Evolutionary conservation across 768 basidiomycete genomes (phyloP), one percentile per base, ranked within the genome.

Genomic region (Agrocybe praecox): DNA sequence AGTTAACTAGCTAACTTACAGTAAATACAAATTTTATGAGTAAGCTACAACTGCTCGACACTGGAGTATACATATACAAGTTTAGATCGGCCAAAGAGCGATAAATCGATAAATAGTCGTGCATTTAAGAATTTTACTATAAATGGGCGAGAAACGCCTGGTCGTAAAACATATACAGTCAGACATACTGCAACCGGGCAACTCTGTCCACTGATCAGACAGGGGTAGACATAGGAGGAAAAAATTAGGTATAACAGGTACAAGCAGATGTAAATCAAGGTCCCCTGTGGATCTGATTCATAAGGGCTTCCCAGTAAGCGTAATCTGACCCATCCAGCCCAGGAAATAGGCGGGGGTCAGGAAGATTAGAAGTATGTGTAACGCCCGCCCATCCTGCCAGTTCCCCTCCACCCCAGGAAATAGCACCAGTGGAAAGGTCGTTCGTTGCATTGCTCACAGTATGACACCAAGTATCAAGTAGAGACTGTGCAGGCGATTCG

Each of bases 381-480:
- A 73, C 72, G 22, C 79, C 83, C 9, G 79, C 74, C 86, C 87
- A 87, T 2, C 83, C 84, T 19, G 83, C 71, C 42, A 84, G 78
- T 62, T 89, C 87, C 47, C 78, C 74, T 14, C 81, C 80, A 19
- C 81, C 80, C 88, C 88, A 89, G 8, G 85, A 80, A 59, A 85
- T 76, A 49, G 75, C 77, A 24, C 78, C 77, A 19, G 76, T 74
- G 2, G 78, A 68, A 19, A 78, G 74, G 61, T 88, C 86, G 2
- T 84, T 62, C 2, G 81, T 79, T 11, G 85, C 80, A 56, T 86
- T 88, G 65, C 84, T 89, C 61, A 92, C 83, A n/a, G 87, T 85
- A 59, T 87, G 88, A 65, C 85, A 89, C 92, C 92, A 94, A 59
- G 92, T 88, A 68, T 94, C 91, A 46, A 94, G 75, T 53, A 94